A percentile compares a stretch with the other conserved stretches of the same genome.
These are phyloP conservation scores for Venustampulla echinocandica DNA, from an alignment of 495 filamentous ascomycete species.

Conservation along the genomic window DNA sequence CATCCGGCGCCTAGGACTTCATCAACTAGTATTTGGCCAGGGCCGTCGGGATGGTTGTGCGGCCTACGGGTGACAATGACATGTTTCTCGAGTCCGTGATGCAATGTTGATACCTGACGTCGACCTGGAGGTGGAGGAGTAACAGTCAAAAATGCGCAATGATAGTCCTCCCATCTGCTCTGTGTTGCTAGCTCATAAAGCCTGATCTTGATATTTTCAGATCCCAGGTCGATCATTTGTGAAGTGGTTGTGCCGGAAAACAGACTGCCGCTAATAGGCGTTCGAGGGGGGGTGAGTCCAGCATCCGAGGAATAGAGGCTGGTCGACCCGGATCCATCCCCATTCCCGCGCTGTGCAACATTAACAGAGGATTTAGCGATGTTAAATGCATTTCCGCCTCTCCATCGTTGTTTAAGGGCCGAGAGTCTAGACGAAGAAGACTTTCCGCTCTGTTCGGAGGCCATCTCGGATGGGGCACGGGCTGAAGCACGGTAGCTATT, in stretches of 20 bases:
- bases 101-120: slow-evolving; percentile 37
- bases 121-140: slow-evolving; percentile 56
- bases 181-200: slow-evolving; percentile 70
- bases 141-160: slow-evolving; percentile 73
- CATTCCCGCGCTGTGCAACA: slow-evolving; percentile 31
- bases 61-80: slow-evolving; percentile 56
- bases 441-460: slow-evolving; percentile 27
- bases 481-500: slow-evolving; percentile 49
- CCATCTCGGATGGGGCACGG: slow-evolving; percentile 32
- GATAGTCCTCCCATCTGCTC: slow-evolving; percentile 84
- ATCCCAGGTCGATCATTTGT: slow-evolving; percentile 35
- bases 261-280: slow-evolving; percentile 28
- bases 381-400: slow-evolving; percentile 51
- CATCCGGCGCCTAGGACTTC: slow-evolving; percentile 73
- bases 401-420: slow-evolving; percentile 43
- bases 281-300: slow-evolving; percentile 47
- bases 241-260: neutral
- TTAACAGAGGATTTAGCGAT: slow-evolving; percentile 52
- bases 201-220: slow-evolving; percentile 70
- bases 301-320: slow-evolving; percentile 53
- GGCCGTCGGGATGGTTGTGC: neutral
- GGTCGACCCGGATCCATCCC: slow-evolving; percentile 37
- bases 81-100: slow-evolving; percentile 65
- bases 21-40: slow-evolving; percentile 54
- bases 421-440: slow-evolving; percentile 54